phyloP scores from a whole-genome alignment of 768 basidiomycete species.

The Macrolepiota dolichaula region DNA sequence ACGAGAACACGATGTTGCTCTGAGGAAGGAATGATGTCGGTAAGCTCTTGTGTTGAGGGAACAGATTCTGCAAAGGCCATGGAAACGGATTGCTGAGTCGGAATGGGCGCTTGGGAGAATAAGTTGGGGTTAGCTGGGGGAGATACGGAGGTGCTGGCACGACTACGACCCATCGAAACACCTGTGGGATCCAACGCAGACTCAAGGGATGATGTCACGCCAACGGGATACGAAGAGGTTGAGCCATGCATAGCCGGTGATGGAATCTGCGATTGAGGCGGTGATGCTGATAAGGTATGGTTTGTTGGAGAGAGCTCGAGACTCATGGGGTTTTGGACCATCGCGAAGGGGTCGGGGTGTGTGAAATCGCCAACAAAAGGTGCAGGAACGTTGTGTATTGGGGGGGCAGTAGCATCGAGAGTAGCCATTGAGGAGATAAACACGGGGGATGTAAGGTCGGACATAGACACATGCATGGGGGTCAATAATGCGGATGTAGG shows the following conservation, averaged over 20 bases:
- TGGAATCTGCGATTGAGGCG: conserved; percentile 32
- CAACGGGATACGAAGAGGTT: conserved; percentile 34
- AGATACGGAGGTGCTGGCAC: conserved; percentile 35
- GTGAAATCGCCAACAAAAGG: conserved; percentile 41
- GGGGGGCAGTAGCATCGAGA: conserved; percentile 20
- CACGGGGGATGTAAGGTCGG: conserved; percentile 31
- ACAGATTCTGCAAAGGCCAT: conserved; percentile 13
- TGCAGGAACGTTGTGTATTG: conserved; percentile 27
- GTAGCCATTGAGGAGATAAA: conserved; percentile 32
- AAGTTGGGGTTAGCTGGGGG: conserved; percentile 21
- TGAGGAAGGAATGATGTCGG: not conserved
- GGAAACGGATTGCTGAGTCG: conserved; percentile 14
- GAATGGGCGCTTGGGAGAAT: conserved; percentile 10
- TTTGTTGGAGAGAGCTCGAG: conserved; percentile 34
- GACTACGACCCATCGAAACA: conserved; percentile 30
- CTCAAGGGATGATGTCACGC: conserved; percentile 41
- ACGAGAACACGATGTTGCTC: conserved; percentile 30
- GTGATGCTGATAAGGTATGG: conserved; percentile 30
- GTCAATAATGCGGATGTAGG: conserved; percentile 19
- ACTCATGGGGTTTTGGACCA: conserved; percentile 29
- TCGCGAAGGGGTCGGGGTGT: conserved; percentile 27
- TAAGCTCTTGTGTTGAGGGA: not conserved
- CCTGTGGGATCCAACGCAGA: conserved; percentile 39
- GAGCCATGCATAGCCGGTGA: conserved; percentile 35
- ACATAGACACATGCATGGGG: conserved; percentile 36